Evolutionary conservation across 495 filamentous ascomycete genomes (phyloP).

Genomic region (Tuber borchii): DNA sequence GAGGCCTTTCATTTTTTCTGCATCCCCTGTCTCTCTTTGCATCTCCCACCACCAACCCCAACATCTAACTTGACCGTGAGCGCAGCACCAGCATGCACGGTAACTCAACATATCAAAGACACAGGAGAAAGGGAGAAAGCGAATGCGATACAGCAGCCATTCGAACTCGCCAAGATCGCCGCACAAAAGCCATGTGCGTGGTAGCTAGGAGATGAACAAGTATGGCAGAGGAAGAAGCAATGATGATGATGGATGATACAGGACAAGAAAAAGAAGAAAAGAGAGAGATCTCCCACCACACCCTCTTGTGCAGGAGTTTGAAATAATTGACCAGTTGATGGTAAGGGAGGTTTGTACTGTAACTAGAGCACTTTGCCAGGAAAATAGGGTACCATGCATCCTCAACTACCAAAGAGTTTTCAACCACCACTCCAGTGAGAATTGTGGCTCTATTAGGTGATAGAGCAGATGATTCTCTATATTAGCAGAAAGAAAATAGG

Average conservation of each 20-base stretch:
- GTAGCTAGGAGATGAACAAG: neutral
- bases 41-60: neutral
- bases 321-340: neutral
- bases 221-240: slow-evolving; percentile 1
- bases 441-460: neutral
- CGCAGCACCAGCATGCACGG: neutral
- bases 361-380: neutral
- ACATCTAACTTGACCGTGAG: neutral
- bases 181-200: slow-evolving; percentile 2
- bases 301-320: neutral
- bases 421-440: neutral
- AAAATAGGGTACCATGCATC: neutral
- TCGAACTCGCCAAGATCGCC: neutral
- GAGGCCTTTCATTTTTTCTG: neutral
- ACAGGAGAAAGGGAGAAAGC: neutral
- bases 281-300: neutral
- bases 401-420: neutral
- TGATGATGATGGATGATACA: neutral
- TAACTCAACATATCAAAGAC: neutral
- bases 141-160: neutral
- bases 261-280: neutral
- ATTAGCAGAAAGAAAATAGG: neutral
- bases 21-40: neutral
- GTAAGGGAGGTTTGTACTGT: neutral
- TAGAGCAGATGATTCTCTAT: neutral